Conservation (phyloP, 805 yeast species). For the Candida anglica region DNA sequence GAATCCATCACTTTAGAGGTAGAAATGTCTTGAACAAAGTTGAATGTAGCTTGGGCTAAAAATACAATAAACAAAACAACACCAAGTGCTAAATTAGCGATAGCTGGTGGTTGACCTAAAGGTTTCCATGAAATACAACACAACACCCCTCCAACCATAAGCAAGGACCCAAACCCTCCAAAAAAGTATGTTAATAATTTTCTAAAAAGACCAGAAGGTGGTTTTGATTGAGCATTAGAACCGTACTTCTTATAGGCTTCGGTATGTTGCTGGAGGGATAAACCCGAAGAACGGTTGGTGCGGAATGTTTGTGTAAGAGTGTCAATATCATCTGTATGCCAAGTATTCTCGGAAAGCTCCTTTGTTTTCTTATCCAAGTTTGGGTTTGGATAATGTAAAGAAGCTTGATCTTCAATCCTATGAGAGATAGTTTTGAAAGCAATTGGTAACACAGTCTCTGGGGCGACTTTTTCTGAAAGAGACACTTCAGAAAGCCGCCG, state of each 20-base stretch:
- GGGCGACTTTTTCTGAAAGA: conserved; percentile 14
- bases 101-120: conserved; percentile 43
- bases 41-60: conserved; percentile 39
- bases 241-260: conserved; percentile 23
- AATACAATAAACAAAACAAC: conserved; percentile 37
- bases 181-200: conserved; percentile 38
- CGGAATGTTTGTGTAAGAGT: conserved; percentile 17
- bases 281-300: conserved; percentile 18
- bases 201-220: conserved; percentile 25
- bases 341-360: conserved; percentile 22
- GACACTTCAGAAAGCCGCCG: conserved; percentile 4
- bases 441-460: conserved; percentile 29
- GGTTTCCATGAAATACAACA: conserved; percentile 45
- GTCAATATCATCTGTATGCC: conserved; percentile 23
- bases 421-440: conserved; percentile 36
- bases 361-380: conserved; percentile 8
- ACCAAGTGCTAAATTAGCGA: conserved; percentile 42
- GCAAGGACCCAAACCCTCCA: conserved; percentile 46
- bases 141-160: conserved; percentile 39
- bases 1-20: conserved; percentile 47
- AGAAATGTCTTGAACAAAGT: conserved; percentile 45
- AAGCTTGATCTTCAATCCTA: conserved; percentile 22
- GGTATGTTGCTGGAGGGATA: conserved; percentile 11
- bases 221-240: conserved; percentile 33
- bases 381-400: conserved; percentile 6